Percentiles rank a stretch among this genome's conserved stretches.
Evolutionary conservation across 2,329 filamentous ascomycete species (phyloP).

Genomic region (Hortaea werneckii): DNA sequence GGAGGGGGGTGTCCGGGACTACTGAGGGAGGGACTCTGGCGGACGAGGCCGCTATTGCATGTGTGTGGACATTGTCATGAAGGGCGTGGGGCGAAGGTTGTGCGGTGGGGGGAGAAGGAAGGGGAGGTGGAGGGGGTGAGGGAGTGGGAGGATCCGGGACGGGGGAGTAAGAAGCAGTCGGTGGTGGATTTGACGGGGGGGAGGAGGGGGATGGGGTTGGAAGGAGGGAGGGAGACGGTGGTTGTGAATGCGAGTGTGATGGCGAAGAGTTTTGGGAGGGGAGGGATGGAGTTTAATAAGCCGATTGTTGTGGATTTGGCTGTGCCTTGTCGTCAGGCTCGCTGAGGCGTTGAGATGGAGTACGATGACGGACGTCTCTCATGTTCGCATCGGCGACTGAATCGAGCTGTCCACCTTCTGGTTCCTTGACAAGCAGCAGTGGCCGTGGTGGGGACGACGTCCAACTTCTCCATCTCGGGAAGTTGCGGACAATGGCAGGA

Average conservation of each 20-base stretch:
- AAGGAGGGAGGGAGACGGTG: slow-evolving; percentile 54
- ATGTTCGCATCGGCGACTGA: too few species aligned
- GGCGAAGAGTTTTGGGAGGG: slow-evolving; percentile 47
- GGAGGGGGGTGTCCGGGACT: slow-evolving; percentile 49
- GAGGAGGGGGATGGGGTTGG: slow-evolving; percentile 17
- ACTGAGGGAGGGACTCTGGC: slow-evolving; percentile 47
- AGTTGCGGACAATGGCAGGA: neutral
- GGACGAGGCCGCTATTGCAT: slow-evolving; percentile 52
- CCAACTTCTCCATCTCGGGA: neutral
- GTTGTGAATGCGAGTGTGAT: slow-evolving; percentile 71
- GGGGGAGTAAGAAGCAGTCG: slow-evolving; percentile 50
- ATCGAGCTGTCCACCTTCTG: too few species aligned
- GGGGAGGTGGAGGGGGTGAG: slow-evolving; percentile 34
- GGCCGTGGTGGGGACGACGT: too few species aligned
- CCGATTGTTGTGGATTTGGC: slow-evolving; percentile 70
- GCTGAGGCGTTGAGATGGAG: neutral
- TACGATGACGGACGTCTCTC: neutral
- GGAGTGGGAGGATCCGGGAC: slow-evolving; percentile 52
- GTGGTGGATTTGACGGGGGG: slow-evolving; percentile 50
- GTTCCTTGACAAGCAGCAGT: too few species aligned
- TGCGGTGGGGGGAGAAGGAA: slow-evolving; percentile 44
- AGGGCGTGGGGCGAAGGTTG: slow-evolving; percentile 51
- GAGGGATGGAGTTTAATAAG: slow-evolving; percentile 57
- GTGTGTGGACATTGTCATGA: slow-evolving; percentile 67
- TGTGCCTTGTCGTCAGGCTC: neutral